Conservation (phyloP, 768 basidiomycete species). For the Leccinum incarnatum region DNA sequence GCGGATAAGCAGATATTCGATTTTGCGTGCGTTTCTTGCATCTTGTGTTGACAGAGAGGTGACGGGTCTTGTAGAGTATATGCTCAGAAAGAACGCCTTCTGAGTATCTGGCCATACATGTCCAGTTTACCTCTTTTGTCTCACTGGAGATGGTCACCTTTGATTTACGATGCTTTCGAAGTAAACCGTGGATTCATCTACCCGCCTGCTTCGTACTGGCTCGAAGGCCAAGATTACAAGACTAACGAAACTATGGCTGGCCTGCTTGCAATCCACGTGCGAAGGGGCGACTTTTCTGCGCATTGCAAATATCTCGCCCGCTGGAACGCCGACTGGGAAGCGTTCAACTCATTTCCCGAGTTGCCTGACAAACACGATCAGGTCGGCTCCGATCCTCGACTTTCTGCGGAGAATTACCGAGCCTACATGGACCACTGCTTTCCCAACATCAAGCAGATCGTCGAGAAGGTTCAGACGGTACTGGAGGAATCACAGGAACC, state of each 20-base stretch:
- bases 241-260: slow-evolving; percentile 25
- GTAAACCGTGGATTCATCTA: slow-evolving; percentile 18
- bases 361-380: slow-evolving; percentile 36
- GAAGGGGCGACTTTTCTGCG: slow-evolving; percentile 44
- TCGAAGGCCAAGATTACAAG: slow-evolving; percentile 1
- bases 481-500: slow-evolving; percentile 22
- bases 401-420: slow-evolving; percentile 20
- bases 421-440: slow-evolving; percentile 41
- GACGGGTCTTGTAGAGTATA: slow-evolving; percentile 26
- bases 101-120: slow-evolving; percentile 34
- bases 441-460: slow-evolving; percentile 40
- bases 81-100: slow-evolving; percentile 26
- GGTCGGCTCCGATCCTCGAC: slow-evolving; percentile 27
- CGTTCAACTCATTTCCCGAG: slow-evolving; percentile 43
- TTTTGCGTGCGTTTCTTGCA: slow-evolving; percentile 8
- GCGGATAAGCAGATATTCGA: slow-evolving; percentile 20
- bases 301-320: slow-evolving; percentile 43
- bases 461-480: slow-evolving; percentile 35
- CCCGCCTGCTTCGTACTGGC: slow-evolving; percentile 14
- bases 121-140: slow-evolving; percentile 33
- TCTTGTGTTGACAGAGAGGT: neutral
- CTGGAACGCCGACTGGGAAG: slow-evolving; percentile 36
- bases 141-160: slow-evolving; percentile 35
- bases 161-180: slow-evolving; percentile 30
- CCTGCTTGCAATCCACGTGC: slow-evolving; percentile 47